Evolutionary conservation across 805 yeast species (phyloP), one percentile per base, ranked within the genome.

Genomic region (Wickerhamomyces kurtzmanii): DNA sequence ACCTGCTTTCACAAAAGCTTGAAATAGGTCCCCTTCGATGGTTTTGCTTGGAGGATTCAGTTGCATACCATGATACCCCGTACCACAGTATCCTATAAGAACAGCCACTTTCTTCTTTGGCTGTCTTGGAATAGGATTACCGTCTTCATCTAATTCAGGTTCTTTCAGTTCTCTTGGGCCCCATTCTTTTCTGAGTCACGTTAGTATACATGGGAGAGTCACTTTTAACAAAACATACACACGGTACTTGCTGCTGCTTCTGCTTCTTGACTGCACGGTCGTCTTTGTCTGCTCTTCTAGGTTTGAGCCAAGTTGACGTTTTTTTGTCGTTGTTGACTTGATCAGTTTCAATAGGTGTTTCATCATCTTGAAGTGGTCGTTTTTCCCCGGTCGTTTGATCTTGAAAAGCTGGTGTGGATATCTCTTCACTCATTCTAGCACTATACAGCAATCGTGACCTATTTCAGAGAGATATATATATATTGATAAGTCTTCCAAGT

Each of bases 61-160:
- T 55, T 87, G 97, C 94, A 87, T 84, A 6, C 97, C 97, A 52
- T 83, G 91, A 56, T 87, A 87, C 1, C 96, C 96, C 1, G 95
- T 77, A 23, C 97, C 97, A 51, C 96, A 87, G 58, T 87, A 87
- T 5, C 97, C 96, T 39, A 87, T 65, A 74, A 84, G 65, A 44
- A 81, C 74, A 0, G 95, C 96, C 14, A 85, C 95, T 49, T 87
- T 87, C 43, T 74, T 71, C 65, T 87, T 87, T 14, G 97, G 95
- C 67, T 71, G 42, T 53, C 86, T 66, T 22, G 65, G 72, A 22
- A 73, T 51, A 3, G 77, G 75, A 19, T 71, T 65, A 9, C 87
- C 89, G 17, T 72, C 54, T 12, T 60, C 80, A 49, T 78, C 86
- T 51, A 73, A 34, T 12, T 45, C 27, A 7, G 50, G 47, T 3